phyloP scores from a whole-genome alignment of 208 protist species.

The Trypanosoma theileri region DNA sequence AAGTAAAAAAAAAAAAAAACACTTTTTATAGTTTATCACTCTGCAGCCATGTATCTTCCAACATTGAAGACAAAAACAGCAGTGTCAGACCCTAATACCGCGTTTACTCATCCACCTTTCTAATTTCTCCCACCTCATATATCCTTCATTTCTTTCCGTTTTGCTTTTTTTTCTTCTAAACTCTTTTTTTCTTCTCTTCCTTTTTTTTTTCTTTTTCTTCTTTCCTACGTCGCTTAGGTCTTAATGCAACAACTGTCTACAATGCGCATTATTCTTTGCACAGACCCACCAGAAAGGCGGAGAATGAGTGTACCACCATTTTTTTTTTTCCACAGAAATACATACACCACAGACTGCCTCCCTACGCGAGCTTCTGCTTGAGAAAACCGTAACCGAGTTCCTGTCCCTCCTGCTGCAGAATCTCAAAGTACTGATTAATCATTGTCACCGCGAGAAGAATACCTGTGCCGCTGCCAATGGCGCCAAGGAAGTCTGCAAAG shows the following conservation, averaged over 20 bases:
- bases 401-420: slow-evolving; percentile 97
- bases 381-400: slow-evolving; percentile 81
- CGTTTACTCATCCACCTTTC: too few relatives aligned
- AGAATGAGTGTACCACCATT: too few relatives aligned
- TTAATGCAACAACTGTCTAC: too few relatives aligned
- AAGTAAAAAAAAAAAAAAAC: slow-evolving; percentile 30
- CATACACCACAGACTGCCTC: not conserved
- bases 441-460: slow-evolving; percentile 99
- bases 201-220: slow-evolving; percentile 20
- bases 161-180: slow-evolving; percentile 17
- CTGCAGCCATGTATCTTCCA: slow-evolving; percentile 11
- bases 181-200: not conserved
- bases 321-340: not conserved
- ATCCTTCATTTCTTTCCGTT: slow-evolving; percentile 6
- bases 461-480: slow-evolving; percentile 98
- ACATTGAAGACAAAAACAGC: too few relatives aligned
- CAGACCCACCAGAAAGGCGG: too few relatives aligned
- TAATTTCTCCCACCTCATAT: not conserved
- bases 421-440: slow-evolving; percentile 99
- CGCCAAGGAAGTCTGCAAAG: slow-evolving; percentile 98
- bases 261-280: not conserved
- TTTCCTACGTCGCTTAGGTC: slow-evolving; percentile 5
- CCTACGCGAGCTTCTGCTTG: slow-evolving; percentile 72
- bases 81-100: too few relatives aligned
- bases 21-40: slow-evolving; percentile 8